Evolutionary conservation across 345 rosid species (phyloP).

Genomic region (Leavenworthia alabamica): DNA sequence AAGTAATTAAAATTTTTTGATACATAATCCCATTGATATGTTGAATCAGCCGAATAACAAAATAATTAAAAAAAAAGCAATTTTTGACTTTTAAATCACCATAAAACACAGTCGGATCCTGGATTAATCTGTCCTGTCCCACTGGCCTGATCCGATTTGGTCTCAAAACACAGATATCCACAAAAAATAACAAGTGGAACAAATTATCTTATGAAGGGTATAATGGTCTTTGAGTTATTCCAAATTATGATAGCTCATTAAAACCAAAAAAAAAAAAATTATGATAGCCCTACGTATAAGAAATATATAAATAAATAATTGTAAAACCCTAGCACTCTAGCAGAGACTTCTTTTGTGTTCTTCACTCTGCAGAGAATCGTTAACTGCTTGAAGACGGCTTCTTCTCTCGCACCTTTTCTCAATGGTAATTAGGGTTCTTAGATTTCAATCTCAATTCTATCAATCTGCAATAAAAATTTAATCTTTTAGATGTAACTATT

Average conservation of each 20-base stretch:
- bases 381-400: constrained; percentile 13
- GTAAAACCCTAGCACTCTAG: not conserved
- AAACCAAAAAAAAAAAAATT: too few species aligned
- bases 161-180: too few species aligned
- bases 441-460: not conserved
- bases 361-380: constrained; percentile 5
- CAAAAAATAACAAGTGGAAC: not conserved
- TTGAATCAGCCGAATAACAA: too few species aligned
- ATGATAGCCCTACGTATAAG: not conserved
- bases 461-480: not conserved
- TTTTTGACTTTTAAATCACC: too few species aligned
- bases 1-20: too few species aligned
- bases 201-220: not conserved
- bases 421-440: constrained; percentile 14
- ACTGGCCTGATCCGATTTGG: too few species aligned
- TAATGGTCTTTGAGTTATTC: not conserved
- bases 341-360: not conserved
- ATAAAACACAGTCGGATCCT: too few species aligned
- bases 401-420: constrained; percentile 8
- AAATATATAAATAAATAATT: not conserved
- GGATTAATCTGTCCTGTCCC: too few species aligned
- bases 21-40: too few species aligned
- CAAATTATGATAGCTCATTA: not conserved
- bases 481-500: not conserved
- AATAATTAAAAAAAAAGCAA: too few species aligned